Percentiles rank a stretch among this genome's conserved stretches.
Conservation (phyloP, 139 green algal species). For the Chlamydomonas sphaeroides region DNA sequence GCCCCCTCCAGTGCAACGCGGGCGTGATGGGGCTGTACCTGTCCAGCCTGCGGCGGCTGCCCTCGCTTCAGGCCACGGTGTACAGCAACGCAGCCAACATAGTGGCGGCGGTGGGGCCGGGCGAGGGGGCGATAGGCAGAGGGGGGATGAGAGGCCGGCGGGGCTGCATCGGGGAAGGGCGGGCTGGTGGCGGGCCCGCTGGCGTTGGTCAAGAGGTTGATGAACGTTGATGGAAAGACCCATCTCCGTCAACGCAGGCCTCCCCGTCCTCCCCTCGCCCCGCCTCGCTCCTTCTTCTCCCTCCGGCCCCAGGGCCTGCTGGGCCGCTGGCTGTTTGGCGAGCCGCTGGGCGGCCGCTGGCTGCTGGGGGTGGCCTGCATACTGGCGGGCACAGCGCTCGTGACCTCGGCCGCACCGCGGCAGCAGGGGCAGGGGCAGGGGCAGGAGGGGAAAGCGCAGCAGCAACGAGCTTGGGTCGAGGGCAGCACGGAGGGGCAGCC, state of each 20-base stretch:
- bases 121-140: not conserved
- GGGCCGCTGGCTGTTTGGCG: conserved; percentile 45
- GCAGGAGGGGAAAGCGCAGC: not conserved
- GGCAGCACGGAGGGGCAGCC: not conserved
- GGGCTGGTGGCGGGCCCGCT: too few relatives aligned
- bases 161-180: too few relatives aligned
- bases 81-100: conserved; percentile 54
- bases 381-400: conserved; percentile 28
- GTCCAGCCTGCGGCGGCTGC: conserved; percentile 40
- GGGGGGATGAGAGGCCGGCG: not conserved
- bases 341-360: conserved; percentile 40
- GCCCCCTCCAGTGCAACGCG: conserved; percentile 18
- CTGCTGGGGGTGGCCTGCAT: conserved; percentile 35
- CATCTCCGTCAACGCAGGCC: too few relatives aligned
- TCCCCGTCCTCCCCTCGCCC: too few relatives aligned
- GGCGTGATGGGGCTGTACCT: conserved; percentile 44
- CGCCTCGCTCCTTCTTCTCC: too few relatives aligned
- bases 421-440: not conserved
- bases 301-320: conserved; percentile 43
- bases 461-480: not conserved
- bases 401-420: conserved; percentile 22
- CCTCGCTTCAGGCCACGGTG: conserved; percentile 51
- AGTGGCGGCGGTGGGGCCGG: conserved; percentile 27
- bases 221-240: too few relatives aligned
- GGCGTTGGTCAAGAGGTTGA: too few relatives aligned